These are phyloP conservation scores for Diplocarpon mali DNA, from an alignment of 2,329 filamentous ascomycete species.

Conservation along the genomic window DNA sequence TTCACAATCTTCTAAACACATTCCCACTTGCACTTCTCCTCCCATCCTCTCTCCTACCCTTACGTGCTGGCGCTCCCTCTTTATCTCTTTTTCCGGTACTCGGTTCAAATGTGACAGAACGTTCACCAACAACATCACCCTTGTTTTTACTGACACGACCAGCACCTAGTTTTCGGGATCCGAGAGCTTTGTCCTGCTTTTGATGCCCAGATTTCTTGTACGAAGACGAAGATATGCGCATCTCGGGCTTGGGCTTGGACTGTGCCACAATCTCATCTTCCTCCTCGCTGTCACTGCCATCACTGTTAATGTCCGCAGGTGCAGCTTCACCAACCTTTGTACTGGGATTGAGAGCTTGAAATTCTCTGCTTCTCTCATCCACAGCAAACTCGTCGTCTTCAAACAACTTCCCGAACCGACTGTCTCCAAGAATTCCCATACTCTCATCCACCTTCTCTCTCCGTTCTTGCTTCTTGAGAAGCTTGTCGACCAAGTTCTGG, in stretches of 20 bases:
- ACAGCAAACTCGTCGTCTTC: constrained; percentile 88
- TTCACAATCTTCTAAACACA: constrained; percentile 37
- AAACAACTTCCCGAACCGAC: constrained; percentile 80
- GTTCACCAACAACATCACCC: constrained; percentile 47
- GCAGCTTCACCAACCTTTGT: constrained; percentile 38
- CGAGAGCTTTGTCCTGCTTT: constrained; percentile 43
- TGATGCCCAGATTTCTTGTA: constrained; percentile 47
- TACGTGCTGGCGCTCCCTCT: constrained; percentile 21
- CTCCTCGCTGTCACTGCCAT: constrained; percentile 31
- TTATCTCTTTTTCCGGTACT: constrained; percentile 41
- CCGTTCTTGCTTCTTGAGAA: constrained; percentile 53
- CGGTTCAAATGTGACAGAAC: constrained; percentile 64
- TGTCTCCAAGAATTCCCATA: constrained; percentile 65
- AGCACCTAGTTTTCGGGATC: constrained; percentile 41
- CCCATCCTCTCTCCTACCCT: constrained; percentile 26
- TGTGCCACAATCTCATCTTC: constrained; percentile 30
- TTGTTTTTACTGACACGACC: constrained; percentile 35
- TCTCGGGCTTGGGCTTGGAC: constrained; percentile 31
- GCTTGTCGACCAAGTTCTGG: constrained; percentile 65
- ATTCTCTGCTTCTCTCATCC: constrained; percentile 82
- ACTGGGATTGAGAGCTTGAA: constrained; percentile 80
- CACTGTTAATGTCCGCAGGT: constrained; percentile 29
- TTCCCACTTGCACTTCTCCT: constrained; percentile 68
- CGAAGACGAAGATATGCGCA: constrained; percentile 59
- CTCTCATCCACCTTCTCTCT: constrained; percentile 45